A percentile compares a stretch with the other conserved stretches of the same genome.
Conservation (phyloP, 495 filamentous ascomycete species). For the Massariosphaeria phaeospora region DNA sequence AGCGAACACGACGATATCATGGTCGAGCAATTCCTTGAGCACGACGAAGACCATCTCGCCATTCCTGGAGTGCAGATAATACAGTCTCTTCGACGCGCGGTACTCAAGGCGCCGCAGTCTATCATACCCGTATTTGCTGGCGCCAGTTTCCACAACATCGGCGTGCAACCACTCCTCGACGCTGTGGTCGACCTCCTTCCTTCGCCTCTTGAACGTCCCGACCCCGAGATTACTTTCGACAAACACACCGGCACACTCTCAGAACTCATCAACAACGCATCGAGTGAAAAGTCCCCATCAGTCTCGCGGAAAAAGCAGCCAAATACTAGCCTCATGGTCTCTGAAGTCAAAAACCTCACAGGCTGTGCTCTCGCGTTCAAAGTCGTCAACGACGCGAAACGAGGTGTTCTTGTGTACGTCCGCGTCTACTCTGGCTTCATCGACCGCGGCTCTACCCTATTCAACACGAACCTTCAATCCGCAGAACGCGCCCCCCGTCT, state of each 20-base stretch:
- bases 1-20: constrained; percentile 83
- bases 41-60: constrained; percentile 63
- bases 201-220: constrained; percentile 69
- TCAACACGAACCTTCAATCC: constrained; percentile 81
- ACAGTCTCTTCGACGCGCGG: constrained; percentile 64
- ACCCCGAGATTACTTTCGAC: constrained; percentile 69
- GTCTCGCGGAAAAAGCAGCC: constrained; percentile 35
- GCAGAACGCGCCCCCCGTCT: constrained; percentile 77
- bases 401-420: constrained; percentile 86
- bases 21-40: constrained; percentile 75
- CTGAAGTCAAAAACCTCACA: constrained; percentile 54
- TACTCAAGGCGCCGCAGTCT: constrained; percentile 52
- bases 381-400: constrained; percentile 80
- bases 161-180: constrained; percentile 89
- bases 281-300: background rate
- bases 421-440: constrained; percentile 85
- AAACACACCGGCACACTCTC: constrained; percentile 48
- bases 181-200: constrained; percentile 82
- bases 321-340: constrained; percentile 37
- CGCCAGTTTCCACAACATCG: constrained; percentile 88
- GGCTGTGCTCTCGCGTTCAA: constrained; percentile 92
- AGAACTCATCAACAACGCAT: constrained; percentile 51
- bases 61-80: constrained; percentile 63
- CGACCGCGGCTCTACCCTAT: constrained; percentile 65
- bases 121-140: constrained; percentile 87